A percentile compares a stretch with the other conserved stretches of the same genome.
Conservation (phyloP, 2,329 filamentous ascomycete genomes). For the Penicillium occitanis region DNA sequence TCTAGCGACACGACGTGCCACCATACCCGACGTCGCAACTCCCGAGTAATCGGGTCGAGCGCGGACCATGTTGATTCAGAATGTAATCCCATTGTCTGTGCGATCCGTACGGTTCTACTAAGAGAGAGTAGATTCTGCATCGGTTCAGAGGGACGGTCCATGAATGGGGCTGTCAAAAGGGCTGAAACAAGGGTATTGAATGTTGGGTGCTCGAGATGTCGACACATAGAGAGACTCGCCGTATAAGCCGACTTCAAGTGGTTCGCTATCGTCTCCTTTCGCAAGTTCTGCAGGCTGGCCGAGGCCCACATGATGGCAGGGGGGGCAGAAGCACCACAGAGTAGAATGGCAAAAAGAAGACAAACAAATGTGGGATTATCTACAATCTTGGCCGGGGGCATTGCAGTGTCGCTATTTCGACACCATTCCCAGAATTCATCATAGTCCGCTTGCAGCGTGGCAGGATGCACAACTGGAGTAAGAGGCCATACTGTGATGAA, state of each 20-base stretch:
- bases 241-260: constrained; percentile 18
- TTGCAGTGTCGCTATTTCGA: not conserved
- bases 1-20: constrained; percentile 28
- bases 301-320: not conserved
- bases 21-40: constrained; percentile 25
- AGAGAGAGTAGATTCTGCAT: constrained; percentile 19
- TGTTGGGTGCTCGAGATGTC: constrained; percentile 24
- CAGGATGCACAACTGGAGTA: constrained; percentile 5
- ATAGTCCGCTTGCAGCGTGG: constrained; percentile 8
- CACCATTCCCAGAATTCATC: constrained; percentile 19
- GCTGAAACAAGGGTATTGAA: constrained; percentile 25
- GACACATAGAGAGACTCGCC: constrained; percentile 22
- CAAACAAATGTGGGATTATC: constrained; percentile 16
- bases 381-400: not conserved
- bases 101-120: constrained; percentile 20
- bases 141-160: not conserved
- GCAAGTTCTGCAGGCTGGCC: not conserved
- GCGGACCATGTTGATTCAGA: constrained; percentile 12
- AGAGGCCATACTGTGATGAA: constrained; percentile 11
- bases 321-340: constrained; percentile 14
- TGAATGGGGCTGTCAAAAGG: constrained; percentile 22
- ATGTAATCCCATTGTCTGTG: constrained; percentile 27
- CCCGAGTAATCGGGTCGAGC: not conserved
- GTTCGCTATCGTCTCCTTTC: constrained; percentile 10
- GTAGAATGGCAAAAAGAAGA: constrained; percentile 12